Evolutionary conservation across 331 rosid species (phyloP).

Genomic region (Ulmus americana): DNA sequence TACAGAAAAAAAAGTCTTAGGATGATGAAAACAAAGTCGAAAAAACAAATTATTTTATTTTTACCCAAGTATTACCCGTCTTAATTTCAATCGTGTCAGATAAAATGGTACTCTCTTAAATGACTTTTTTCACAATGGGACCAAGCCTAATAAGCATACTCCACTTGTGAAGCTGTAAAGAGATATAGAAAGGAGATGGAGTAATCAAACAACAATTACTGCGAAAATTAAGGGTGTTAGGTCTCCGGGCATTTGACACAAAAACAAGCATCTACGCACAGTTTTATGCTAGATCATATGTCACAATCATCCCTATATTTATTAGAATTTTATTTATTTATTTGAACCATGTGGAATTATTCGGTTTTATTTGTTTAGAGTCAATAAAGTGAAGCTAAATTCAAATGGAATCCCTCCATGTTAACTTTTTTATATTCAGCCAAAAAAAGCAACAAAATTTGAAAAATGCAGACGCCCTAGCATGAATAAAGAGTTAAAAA

Average conservation of each 20-base stretch:
- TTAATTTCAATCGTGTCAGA: no score
- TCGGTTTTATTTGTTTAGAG: not conserved
- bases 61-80: no score
- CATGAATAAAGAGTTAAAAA: conserved; percentile 1
- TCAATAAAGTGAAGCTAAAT: conserved; percentile 5
- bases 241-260: not conserved
- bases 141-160: not conserved
- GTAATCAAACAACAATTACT: not conserved
- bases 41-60: no score
- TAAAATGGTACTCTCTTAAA: no score
- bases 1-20: no score
- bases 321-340: no score
- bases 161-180: not conserved
- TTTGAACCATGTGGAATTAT: no score
- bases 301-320: not conserved
- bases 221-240: conserved; percentile 6
- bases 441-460: conserved; percentile 1
- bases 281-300: not conserved
- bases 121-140: not conserved
- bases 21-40: no score
- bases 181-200: not conserved
- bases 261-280: not conserved
- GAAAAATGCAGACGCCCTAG: not conserved
- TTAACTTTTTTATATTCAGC: not conserved
- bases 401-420: conserved; percentile 7